Base-by-base conservation (phyloP, 306 rosid species). In the Carpinus viminea region DNA sequence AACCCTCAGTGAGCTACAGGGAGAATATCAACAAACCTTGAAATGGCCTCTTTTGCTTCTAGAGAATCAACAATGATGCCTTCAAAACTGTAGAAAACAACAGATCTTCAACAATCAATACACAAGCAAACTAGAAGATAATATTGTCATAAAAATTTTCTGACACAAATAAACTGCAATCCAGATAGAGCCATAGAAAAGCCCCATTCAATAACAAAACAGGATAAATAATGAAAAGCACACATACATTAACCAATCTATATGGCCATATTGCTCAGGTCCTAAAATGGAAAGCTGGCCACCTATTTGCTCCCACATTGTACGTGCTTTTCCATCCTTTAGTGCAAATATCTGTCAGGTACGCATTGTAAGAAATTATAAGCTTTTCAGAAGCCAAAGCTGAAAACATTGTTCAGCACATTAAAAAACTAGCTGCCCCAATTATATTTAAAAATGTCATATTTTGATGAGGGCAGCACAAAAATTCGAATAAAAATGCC, bases 201-300 rank as follows among this genome's bases (percentile, higher is more conserved):
- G 24, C 46, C 82, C 46, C 41, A 17, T 20, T 38, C 0, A 74
- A 55, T 55, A 18, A 43, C n/a, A 38, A 41, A 38, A 73, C 41
- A 43, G 53, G 15, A 43, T 20, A 60, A 73, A 66, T 57, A 50
- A 73, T 45, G 76, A 69, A 83, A 74, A 55, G 75, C 66, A 80
- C 47, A 83, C 98, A 81, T 95, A 93, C 98, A 69, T 88, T 68
- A 92, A 93, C 99, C 99, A 95, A 82, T 95, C 97, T 65, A 86
- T 84, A 83, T 69, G 88, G 85, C 83, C 79, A 73, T 81, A 85
- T 73, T 65, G 78, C 81, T 86, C 86, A 72, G 84, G 85, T 82
- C 86, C 79, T 78, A 95, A 69, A 75, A 83, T 51, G 7, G 91
- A 90, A 76, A 91, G 85, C 75, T 31, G 90, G 72, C 81, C 91